These are phyloP conservation scores for Cystobasidium onofrii DNA, from an alignment of 768 basidiomycete species.

Conservation along the genomic window DNA sequence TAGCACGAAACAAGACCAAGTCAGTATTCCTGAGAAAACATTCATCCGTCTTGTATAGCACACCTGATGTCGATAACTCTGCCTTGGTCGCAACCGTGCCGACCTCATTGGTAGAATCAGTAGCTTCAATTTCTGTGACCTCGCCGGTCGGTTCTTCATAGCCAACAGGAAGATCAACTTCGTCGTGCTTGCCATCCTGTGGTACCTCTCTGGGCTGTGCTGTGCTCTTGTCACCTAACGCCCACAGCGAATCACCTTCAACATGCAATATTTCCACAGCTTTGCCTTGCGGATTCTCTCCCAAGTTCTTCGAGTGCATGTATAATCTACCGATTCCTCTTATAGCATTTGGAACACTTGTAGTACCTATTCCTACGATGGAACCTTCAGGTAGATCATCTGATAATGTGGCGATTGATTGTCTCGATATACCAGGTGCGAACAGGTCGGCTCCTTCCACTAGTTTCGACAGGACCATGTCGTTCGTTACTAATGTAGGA, in stretches of 20 bases:
- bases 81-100: neutral
- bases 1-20: neutral
- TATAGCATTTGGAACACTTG: conserved; percentile 9
- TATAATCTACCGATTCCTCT: conserved; percentile 11
- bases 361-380: conserved; percentile 10
- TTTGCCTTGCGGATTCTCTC: neutral
- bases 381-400: conserved; percentile 8
- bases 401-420: conserved; percentile 1
- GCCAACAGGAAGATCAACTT: no score
- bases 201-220: neutral
- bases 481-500: conserved; percentile 17
- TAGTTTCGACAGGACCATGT: conserved; percentile 21
- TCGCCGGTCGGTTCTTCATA: no score
- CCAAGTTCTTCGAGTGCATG: neutral
- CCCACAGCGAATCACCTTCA: conserved; percentile 21
- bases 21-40: no score
- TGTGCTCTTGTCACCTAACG: neutral
- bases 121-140: neutral
- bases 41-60: neutral
- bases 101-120: neutral
- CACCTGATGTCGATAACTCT: neutral
- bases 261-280: conserved; percentile 21
- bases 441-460: conserved; percentile 25
- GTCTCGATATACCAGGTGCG: conserved; percentile 9
- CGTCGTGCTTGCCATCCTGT: neutral